phyloP scores from a whole-genome alignment of 495 filamentous ascomycete genomes.

The Aspergillus biplanus region DNA sequence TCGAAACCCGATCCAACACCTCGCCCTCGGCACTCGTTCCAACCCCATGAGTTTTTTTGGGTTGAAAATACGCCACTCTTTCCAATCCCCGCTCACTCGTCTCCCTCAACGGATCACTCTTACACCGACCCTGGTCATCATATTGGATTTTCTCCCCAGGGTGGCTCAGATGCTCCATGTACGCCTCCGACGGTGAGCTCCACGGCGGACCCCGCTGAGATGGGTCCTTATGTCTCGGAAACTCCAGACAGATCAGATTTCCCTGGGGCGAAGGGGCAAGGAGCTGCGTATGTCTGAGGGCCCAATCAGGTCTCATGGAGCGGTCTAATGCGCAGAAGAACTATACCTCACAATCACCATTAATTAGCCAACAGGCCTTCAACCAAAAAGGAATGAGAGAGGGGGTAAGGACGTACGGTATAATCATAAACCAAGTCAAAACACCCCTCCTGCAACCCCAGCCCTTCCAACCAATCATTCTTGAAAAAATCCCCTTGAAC shows the following conservation, averaged over 20 bases:
- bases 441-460: constrained; percentile 24
- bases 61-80: constrained; percentile 61
- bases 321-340: constrained; percentile 72
- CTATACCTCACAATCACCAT: constrained; percentile 34
- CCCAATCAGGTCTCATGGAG: constrained; percentile 61
- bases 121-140: constrained; percentile 34
- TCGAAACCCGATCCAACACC: constrained; percentile 42
- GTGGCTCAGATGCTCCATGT: constrained; percentile 40
- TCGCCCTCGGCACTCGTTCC: constrained; percentile 38
- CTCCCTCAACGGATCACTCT: constrained; percentile 11
- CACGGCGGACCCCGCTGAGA: constrained; percentile 18
- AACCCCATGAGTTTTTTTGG: constrained; percentile 64
- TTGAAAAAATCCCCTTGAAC: constrained; percentile 68
- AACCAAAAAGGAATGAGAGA: not conserved
- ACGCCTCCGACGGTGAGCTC: constrained; percentile 32
- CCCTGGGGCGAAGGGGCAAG: constrained; percentile 52
- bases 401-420: constrained; percentile 54
- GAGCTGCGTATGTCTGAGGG: constrained; percentile 59
- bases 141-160: constrained; percentile 55
- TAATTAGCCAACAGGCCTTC: not conserved
- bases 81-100: constrained; percentile 34
- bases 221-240: constrained; percentile 19
- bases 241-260: constrained; percentile 63
- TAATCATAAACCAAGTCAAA: constrained; percentile 81
- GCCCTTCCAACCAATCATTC: constrained; percentile 54